These are phyloP conservation scores for Telopea speciosissima DNA, from an alignment of 177 flowering plant genomes.

Conservation along the genomic window DNA sequence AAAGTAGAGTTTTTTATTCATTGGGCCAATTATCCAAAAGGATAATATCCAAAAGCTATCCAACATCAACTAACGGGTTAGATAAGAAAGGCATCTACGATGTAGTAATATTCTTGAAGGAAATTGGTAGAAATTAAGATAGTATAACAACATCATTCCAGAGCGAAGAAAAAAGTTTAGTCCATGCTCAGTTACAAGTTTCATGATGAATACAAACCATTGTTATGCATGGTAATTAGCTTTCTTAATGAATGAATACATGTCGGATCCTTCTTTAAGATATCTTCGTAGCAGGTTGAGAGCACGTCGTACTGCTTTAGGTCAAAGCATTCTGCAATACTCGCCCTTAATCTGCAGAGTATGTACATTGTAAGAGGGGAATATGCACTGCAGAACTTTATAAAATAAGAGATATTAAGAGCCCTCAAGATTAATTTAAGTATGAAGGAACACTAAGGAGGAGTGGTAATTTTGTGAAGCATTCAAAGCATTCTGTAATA, in stretches of 20 bases:
- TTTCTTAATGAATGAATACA: slow-evolving; percentile 44
- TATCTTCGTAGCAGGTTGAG: slow-evolving; percentile 47
- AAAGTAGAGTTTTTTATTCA: too few relatives aligned
- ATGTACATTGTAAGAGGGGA: background rate
- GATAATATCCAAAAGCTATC: background rate
- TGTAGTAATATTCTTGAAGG: too few relatives aligned
- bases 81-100: too few relatives aligned
- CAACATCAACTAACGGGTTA: background rate
- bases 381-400: background rate
- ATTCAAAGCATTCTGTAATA: slow-evolving; percentile 48
- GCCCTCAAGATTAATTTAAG: background rate
- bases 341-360: slow-evolving; percentile 54
- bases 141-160: too few relatives aligned
- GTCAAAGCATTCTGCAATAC: slow-evolving; percentile 46
- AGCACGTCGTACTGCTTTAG: slow-evolving; percentile 26
- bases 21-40: too few relatives aligned
- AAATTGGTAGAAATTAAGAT: too few relatives aligned
- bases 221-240: slow-evolving; percentile 50
- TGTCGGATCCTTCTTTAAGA: slow-evolving; percentile 65
- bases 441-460: background rate
- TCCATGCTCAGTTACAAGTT: background rate
- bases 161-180: too few relatives aligned
- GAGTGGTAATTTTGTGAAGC: too few relatives aligned
- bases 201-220: slow-evolving; percentile 32
- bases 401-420: background rate